Base-by-base conservation (phyloP, 176 grass and related monocot species). In the Triticum turgidum region DNA sequence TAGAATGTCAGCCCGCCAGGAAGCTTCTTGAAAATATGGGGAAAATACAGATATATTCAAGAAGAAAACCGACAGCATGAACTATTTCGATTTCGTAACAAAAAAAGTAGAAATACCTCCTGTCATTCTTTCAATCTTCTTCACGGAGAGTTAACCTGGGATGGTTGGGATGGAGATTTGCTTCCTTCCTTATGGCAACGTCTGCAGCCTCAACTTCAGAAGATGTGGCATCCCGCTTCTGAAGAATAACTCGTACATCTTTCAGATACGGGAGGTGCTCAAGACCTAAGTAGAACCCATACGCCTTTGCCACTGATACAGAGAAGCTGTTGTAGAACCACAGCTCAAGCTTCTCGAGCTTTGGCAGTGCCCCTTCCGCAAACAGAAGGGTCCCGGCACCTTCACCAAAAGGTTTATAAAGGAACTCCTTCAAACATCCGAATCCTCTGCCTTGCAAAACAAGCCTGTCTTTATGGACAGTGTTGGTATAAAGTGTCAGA, bases 311-410 rank as follows among this genome's bases (percentile, higher is more conserved):
- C 14, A 9, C 0, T 65, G 25, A 65, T 14, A 30, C 4, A 13
- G 0, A 30, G 0, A n/a, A n/a, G n/a, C n/a, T n/a, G n/a, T n/a
- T n/a, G n/a, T n/a, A 24, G 0, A 30, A 27, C 11, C 2, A 6
- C 11, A 65, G 1, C 10, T 1, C 0, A 65, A 68, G 41, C 63
- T 29, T 49, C 62, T 24, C n/a, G 0, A 63, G 61, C 21, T 25
- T 27, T n/a, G 79, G 79, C 5, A 68, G 0, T 6, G 79, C 79
- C 24, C 15, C 37, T 62, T 62, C 1, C n/a, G 25, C n/a, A 61
- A 61, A 61, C 0, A 22, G 7, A 61, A 39, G 21, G 21, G 20
- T n/a, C 7, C 21, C 7, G 3, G 56, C 56, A 20, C 21, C 56
- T 21, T 21, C 20, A 61, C 2, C 58, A 3, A 61, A n/a, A n/a